Evolutionary conservation across 805 yeast genomes (phyloP).

Genomic region (Huiozyma naganishii): DNA sequence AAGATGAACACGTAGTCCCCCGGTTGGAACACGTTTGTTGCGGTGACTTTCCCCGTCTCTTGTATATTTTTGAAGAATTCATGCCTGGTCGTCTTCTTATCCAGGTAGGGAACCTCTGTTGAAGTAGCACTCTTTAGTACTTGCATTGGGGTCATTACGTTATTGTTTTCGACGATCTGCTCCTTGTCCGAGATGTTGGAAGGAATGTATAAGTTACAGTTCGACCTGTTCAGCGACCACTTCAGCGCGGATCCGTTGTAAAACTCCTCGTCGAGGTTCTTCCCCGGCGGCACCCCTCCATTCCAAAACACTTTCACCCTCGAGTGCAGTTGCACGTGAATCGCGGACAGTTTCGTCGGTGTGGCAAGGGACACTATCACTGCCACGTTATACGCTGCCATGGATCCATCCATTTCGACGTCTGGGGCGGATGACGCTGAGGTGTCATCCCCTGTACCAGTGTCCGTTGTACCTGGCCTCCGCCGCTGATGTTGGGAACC

Average conservation of each 20-base stretch:
- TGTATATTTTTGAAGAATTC: constrained; percentile 1
- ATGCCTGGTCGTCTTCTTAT: constrained; percentile 3
- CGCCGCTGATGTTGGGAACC: background rate
- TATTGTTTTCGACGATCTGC: constrained; percentile 6
- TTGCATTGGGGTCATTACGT: background rate
- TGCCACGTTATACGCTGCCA: constrained; percentile 43
- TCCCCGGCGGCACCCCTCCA: constrained; percentile 40
- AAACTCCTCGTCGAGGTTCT: constrained; percentile 34
- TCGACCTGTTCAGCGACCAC: constrained; percentile 34
- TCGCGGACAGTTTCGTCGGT: constrained; percentile 29
- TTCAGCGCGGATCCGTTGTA: constrained; percentile 38
- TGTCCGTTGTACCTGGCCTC: background rate
- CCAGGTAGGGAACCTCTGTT: constrained; percentile 6
- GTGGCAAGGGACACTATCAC: constrained; percentile 36
- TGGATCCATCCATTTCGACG: constrained; percentile 9
- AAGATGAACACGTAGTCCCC: constrained; percentile 61
- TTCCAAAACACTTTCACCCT: constrained; percentile 42
- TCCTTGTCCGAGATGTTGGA: constrained; percentile 5
- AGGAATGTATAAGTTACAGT: constrained; percentile 35
- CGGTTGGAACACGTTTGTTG: constrained; percentile 30
- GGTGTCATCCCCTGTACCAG: background rate
- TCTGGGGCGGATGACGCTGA: background rate
- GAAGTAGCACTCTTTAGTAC: background rate
- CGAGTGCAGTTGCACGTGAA: constrained; percentile 36
- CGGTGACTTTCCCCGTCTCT: background rate